Percentiles rank a stretch among this genome's conserved stretches.
These are phyloP conservation scores for Trichophyton benhamiae DNA, from an alignment of 2,329 filamentous ascomycete genomes.

Conservation along the genomic window DNA sequence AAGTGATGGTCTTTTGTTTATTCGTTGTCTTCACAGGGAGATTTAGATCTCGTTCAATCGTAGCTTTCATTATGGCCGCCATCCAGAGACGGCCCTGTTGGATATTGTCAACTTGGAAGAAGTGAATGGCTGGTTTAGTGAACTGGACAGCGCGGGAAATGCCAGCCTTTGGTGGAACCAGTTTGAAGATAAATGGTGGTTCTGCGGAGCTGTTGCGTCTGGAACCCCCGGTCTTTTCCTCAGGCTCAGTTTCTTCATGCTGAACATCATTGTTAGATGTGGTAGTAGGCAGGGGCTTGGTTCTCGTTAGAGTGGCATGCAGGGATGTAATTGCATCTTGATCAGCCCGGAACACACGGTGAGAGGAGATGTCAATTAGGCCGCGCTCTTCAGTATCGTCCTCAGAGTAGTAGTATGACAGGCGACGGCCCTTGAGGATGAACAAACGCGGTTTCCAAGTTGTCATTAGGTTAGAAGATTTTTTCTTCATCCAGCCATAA, in stretches of 20 bases:
- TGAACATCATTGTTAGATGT: constrained; percentile 28
- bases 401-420: constrained; percentile 95
- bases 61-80: constrained; percentile 97
- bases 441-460: constrained; percentile 98
- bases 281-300: constrained; percentile 55
- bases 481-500: constrained; percentile 99
- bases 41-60: constrained; percentile 77
- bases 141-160: constrained; percentile 88
- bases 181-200: constrained; percentile 92
- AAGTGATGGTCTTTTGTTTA: constrained; percentile 90
- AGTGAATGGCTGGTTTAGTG: constrained; percentile 93
- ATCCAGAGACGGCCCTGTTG: constrained; percentile 89
- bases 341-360: constrained; percentile 88
- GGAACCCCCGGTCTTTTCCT: constrained; percentile 14
- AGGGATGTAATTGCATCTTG: constrained; percentile 81
- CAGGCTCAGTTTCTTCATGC: constrained; percentile 3
- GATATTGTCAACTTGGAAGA: constrained; percentile 88
- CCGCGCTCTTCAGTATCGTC: constrained; percentile 87
- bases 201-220: constrained; percentile 28
- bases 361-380: constrained; percentile 92
- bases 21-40: constrained; percentile 74
- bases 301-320: constrained; percentile 82
- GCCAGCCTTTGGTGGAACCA: constrained; percentile 78
- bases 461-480: constrained; percentile 87
- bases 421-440: constrained; percentile 74